Base-by-base conservation (phyloP, 1,284 basidiomycete genomes). In the Anthracocystis panici-leucophaei region DNA sequence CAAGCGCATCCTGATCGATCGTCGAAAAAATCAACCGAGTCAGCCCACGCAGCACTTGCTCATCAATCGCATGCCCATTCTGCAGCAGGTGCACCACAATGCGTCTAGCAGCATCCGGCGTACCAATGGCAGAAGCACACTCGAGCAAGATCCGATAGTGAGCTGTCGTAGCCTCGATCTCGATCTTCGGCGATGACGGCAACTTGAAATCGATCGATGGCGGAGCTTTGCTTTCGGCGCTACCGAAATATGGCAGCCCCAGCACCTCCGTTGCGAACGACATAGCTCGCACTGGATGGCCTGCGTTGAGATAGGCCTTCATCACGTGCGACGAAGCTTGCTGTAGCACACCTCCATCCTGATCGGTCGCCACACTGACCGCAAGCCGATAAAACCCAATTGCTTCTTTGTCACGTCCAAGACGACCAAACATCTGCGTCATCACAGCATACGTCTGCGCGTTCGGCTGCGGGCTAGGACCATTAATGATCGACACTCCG, bases 61-160 rank as follows among this genome's bases (percentile, higher is more conserved):
- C 20, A 50, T 75, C 72, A 21, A 66, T 49, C 21, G 21, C 10
- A n/a, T 64, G 46, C 3, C 66, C 56, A 18, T 60, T 51, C 12
- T 44, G 21, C 42, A 71, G 52, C 3, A 67, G 56, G 45, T 73
- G 53, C 31, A 74, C 58, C 7, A 77, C 23, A 29, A 74, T 57
- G 27, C 63, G 50, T 10, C 70, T 7, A 4, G 75, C 56, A 29
- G 40, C 27, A 7, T 65, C 57, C 10, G 64, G 54, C 1, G 63
- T 61, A 9, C 60, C 21, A 0, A 64, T 35, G 5, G 66, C 60
- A 40, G 75, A 62, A 2, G 66, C 57, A 31, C 66, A 66, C 31
- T 77, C 66, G 20, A 77, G 57, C 53, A 77, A 42, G 16, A 57
- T 54, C 10, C 63, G 66, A 29, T 70, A 77, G 53, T 77, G 75